phyloP scores from a whole-genome alignment of 148 eudicot species.

The Chenopodium formosanum region DNA sequence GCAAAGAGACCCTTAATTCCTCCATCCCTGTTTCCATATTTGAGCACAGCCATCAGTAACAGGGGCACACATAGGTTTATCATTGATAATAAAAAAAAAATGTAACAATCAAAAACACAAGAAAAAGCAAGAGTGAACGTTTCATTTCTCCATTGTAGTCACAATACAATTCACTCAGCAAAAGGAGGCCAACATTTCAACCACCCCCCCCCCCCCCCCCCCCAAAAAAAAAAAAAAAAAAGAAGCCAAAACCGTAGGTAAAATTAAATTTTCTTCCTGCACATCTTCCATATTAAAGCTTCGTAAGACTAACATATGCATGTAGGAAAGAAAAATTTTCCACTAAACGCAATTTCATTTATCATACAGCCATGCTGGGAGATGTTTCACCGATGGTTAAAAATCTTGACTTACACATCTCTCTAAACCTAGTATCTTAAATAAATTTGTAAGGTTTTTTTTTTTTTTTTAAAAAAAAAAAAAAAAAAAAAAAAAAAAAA shows the following conservation, averaged over 20 bases:
- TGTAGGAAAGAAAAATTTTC: neutral
- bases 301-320: neutral
- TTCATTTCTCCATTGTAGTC: neutral
- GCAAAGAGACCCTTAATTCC: constrained; percentile 83
- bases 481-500: neutral
- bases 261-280: neutral
- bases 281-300: neutral
- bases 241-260: neutral
- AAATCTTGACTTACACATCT: neutral
- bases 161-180: neutral
- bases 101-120: neutral
- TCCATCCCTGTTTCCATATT: constrained; percentile 53
- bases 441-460: neutral
- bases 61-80: neutral
- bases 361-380: neutral
- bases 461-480: too few species aligned
- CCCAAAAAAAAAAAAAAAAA: too few species aligned
- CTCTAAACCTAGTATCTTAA: neutral
- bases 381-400: neutral
- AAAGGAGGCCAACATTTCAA: neutral
- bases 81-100: too few species aligned
- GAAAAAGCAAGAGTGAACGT: too few species aligned
- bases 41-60: constrained; percentile 1
- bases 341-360: neutral
- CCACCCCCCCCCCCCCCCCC: too few species aligned